A percentile compares a stretch with the other conserved stretches of the same genome.
These are phyloP conservation scores for Penicillium paradoxum DNA, from an alignment of 495 filamentous ascomycete species.

Conservation along the genomic window DNA sequence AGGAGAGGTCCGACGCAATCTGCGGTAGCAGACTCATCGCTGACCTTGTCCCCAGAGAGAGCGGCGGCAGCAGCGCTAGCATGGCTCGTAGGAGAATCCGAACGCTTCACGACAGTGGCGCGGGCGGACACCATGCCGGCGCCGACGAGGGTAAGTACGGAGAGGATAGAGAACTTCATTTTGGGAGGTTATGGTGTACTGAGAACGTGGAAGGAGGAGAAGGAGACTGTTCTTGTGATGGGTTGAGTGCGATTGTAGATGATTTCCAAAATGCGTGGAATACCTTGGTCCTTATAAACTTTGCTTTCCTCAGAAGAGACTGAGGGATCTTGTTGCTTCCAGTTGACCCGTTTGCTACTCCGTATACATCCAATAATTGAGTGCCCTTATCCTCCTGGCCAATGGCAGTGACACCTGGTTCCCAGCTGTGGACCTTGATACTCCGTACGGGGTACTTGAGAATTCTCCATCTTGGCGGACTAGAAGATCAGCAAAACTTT, in stretches of 20 bases:
- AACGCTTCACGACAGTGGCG: conserved; percentile 7
- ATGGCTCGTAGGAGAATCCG: conserved; percentile 6
- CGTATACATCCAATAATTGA: not conserved
- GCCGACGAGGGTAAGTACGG: conserved; percentile 20
- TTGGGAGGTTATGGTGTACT: conserved; percentile 3
- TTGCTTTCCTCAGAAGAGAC: not conserved
- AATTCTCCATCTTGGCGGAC: not conserved
- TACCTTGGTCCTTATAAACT: conserved; percentile 18
- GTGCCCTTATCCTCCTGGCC: conserved; percentile 3
- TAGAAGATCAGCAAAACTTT: conserved; percentile 12
- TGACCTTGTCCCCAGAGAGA: conserved; percentile 7
- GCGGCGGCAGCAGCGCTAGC: conserved; percentile 13
- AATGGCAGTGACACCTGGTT: not conserved
- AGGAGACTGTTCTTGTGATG: not conserved
- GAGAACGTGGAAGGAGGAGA: not conserved
- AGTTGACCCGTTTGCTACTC: not conserved
- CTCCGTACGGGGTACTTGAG: not conserved
- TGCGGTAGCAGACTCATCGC: conserved; percentile 9
- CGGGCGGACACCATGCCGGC: conserved; percentile 19
- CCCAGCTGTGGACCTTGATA: conserved; percentile 7
- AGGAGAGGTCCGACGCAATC: conserved; percentile 27
- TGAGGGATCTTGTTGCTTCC: not conserved
- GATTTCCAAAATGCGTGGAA: conserved; percentile 1
- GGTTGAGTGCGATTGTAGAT: not conserved
- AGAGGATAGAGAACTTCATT: conserved; percentile 31